Conservation (phyloP, 768 basidiomycete genomes). For the Amylocystis lapponica region DNA sequence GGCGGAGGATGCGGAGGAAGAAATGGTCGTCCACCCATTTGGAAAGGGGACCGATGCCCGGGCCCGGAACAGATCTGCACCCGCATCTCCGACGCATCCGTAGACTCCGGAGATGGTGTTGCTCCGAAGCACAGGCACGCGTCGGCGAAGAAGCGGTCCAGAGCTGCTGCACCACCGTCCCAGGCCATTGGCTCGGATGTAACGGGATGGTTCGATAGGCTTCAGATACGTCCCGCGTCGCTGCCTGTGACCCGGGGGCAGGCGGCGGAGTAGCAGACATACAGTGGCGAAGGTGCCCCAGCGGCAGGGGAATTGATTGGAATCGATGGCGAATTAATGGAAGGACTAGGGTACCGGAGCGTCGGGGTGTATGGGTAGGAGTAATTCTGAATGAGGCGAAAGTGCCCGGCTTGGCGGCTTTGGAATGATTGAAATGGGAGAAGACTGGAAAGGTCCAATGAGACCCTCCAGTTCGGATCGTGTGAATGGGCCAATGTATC, state of each 20-base stretch:
- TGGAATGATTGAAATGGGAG: slow-evolving; percentile 26
- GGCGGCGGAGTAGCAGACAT: slow-evolving; percentile 22
- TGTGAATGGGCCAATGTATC: slow-evolving; percentile 9
- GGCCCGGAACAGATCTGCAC: slow-evolving; percentile 9
- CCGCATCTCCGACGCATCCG: slow-evolving; percentile 9
- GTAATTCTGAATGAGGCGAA: slow-evolving; percentile 25
- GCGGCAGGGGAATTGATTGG: slow-evolving; percentile 31
- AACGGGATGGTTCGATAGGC: slow-evolving; percentile 33
- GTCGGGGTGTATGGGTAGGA: slow-evolving; percentile 15
- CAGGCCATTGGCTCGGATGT: slow-evolving; percentile 31
- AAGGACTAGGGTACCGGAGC: slow-evolving; percentile 3
- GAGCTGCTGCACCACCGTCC: slow-evolving; percentile 15
- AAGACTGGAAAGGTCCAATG: slow-evolving; percentile 28
- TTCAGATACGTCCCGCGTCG: slow-evolving; percentile 31
- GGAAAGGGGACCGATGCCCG: slow-evolving; percentile 16
- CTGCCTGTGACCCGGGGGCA: slow-evolving; percentile 34
- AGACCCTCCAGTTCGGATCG: slow-evolving; percentile 1
- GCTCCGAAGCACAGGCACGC: slow-evolving; percentile 5
- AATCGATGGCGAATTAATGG: slow-evolving; percentile 29
- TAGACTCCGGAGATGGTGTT: background rate
- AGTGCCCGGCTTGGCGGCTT: slow-evolving; percentile 21
- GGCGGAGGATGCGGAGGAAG: too few species aligned
- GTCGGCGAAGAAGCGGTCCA: slow-evolving; percentile 1
- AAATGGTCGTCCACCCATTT: slow-evolving; percentile 24
- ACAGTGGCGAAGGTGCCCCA: slow-evolving; percentile 39